Evolutionary conservation across 495 filamentous ascomycete genomes (phyloP).

Genomic region (Aspergillus panamensis): DNA sequence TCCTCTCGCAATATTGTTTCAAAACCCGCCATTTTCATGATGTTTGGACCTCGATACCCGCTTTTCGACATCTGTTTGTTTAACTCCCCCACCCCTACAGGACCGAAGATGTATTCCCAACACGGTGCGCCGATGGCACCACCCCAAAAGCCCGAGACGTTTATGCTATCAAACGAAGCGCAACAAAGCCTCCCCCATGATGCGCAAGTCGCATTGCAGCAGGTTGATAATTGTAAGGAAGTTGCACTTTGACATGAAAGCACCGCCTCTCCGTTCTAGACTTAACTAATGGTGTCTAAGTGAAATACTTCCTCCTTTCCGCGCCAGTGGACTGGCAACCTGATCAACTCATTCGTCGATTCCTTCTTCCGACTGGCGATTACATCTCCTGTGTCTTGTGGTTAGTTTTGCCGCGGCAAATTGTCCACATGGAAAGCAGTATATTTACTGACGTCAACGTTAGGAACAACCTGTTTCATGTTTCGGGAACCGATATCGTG

Average conservation of each 20-base stretch:
- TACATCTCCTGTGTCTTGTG: slow-evolving; percentile 98
- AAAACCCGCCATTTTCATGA: slow-evolving; percentile 13
- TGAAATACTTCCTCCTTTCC: slow-evolving; percentile 99
- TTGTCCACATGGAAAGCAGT: background rate
- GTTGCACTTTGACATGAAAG: background rate
- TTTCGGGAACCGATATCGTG: slow-evolving; percentile 97
- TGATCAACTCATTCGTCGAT: slow-evolving; percentile 94
- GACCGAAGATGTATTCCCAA: slow-evolving; percentile 49
- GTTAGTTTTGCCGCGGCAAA: slow-evolving; percentile 44
- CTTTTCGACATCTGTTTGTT: background rate
- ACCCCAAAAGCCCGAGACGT: slow-evolving; percentile 93
- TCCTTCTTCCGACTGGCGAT: slow-evolving; percentile 93
- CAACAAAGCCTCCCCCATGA: slow-evolving; percentile 95
- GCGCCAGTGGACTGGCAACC: slow-evolving; percentile 96
- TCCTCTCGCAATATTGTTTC: slow-evolving; percentile 1
- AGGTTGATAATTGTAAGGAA: slow-evolving; percentile 91
- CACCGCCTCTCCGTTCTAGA: background rate
- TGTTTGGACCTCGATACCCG: slow-evolving; percentile 21
- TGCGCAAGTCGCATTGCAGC: slow-evolving; percentile 93
- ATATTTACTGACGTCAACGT: slow-evolving; percentile 14
- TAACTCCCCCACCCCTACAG: slow-evolving; percentile 1
- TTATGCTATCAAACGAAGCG: slow-evolving; percentile 94
- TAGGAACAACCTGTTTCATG: slow-evolving; percentile 98
- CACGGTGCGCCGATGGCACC: slow-evolving; percentile 58
- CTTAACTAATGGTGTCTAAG: slow-evolving; percentile 45